Base-by-base conservation (phyloP, 345 rosid genomes). In the Aquilaria sinensis region DNA sequence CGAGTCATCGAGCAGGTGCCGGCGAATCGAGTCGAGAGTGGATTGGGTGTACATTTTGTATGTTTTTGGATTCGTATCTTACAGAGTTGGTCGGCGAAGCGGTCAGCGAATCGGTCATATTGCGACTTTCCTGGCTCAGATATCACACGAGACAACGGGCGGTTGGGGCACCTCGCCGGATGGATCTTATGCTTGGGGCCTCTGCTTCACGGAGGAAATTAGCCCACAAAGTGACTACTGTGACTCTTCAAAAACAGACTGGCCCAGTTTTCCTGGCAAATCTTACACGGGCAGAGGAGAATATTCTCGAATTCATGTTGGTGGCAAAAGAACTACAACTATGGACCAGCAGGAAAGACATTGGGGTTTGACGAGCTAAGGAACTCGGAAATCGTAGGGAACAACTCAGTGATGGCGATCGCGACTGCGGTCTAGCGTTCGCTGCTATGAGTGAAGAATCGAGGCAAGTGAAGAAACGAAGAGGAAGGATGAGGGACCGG, bases 101-200 rank as follows among this genome's bases (percentile, higher is more conserved):
- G 23, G 23, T 23, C 23, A 23, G 23, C 23, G 23, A 23, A 23
- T 23, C 23, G 23, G 23, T 23, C 23, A 23, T 23, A 74, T 90
- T 51, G 96, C 97, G 0, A 92, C 98, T 4, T 90, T 90, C 74
- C 85, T 93, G 29, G 98, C 94, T 56, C 97, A 93, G 50, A 85
- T 88, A 32, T 93, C 94, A 13, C 98, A 93, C 31, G 94, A 90
- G 75, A 90, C 94, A 47, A 90, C 97, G 0, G 97, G 98, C 31
- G 98, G 94, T 14, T 90, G 96, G 97, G 60, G 90, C 0, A 93
- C 94, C 2, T 96, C 97, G 0, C 98, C 96, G 3, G 96, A 87
- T 23, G 97, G 96, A 52, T 97, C 97, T 0, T 90, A 67, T 45
- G 81, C 97, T 49, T 93, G 98, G 97, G 97, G 98, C 0, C 56